Evolutionary conservation across 2,329 filamentous ascomycete genomes (phyloP), one percentile per base, ranked within the genome.

Genomic region (Daldinia sp.): DNA sequence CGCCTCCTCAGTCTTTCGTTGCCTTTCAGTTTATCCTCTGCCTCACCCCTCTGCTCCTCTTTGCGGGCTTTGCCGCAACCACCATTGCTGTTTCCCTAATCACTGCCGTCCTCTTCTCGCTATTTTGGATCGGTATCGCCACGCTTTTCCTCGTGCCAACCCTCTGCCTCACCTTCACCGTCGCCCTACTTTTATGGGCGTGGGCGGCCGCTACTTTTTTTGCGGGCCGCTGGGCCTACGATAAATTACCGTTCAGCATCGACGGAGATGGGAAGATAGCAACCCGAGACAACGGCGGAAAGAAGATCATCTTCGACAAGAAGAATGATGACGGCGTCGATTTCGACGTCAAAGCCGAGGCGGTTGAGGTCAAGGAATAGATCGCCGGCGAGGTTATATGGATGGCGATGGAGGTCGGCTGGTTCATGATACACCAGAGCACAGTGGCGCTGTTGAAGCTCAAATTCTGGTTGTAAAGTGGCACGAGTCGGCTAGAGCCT

Each of bases 81-180:
- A 85, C 88, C 61, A 77, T 89, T 65, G 75, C 88, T 64, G 84
- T 92, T 74, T 85, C 89, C 13, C 73, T 91, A 37, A 77, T 87
- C 39, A 82, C 83, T 27, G 88, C 88, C 10, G 71, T 91, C 35
- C 71, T 88, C 58, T 91, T 92, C 79, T 84, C 85, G 1, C 81
- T 90, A 48, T 88, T 90, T 79, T 89, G 87, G 81, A 83, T 87
- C 54, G 86, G 87, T 51, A 75, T 92, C 43, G 90, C 89, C 2
- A 78, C 91, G 9, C 74, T 92, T 48, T 73, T 94, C 37, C 82
- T 95, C 13, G 77, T 92, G 0, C 91, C 91, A 1, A 84, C 87
- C 0, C 78, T 94, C 34, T 85, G 91, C 75, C 75, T 92, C 64
- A 88, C 89, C 2, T 86, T 84, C 10, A 83, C 83, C 48, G 75